Evolutionary conservation across 2,329 filamentous ascomycete genomes (phyloP), one percentile per base, ranked within the genome.

Genomic region (Eutypella sp.): DNA sequence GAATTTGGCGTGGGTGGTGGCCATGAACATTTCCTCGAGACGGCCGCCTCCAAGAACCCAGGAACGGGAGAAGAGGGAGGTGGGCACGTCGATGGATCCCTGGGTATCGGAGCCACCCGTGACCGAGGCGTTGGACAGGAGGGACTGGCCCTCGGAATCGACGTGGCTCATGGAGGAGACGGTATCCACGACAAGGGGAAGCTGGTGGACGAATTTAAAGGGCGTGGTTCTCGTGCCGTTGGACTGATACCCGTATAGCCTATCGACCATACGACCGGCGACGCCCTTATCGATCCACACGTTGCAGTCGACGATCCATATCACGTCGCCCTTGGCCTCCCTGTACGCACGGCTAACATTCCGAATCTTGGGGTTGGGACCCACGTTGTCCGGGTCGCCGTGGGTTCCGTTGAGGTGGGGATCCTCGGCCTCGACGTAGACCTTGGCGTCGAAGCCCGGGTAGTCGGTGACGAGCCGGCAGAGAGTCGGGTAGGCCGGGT

Each of bases 271-370:
- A 45, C 91, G 81, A 0, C 87, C 89, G 40, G 87, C 82, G 1
- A 89, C 88, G 10, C 87, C 87, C 37, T 74, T 81, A 5, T 82
- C 82, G 29, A 96, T 78, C 93, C 95, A 99, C 42, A 99, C 83
- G 60, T 99, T 99, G 71, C 91, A 96, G 68, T 99, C 93, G 18
- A 95, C 79, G 42, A 96, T 84, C 93, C 93, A 99, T 19, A 99
- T 76, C 22, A 97, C 77, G 61, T 96, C 90, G 1, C 87, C 85
- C 52, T 85, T 84, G 2, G 90, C 89, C 61, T 97, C 91, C 23
- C 90, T 75, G 62, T 96, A 99, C 2, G 89, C 91, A 37, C 89
- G 81, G 63, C 91, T 96, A 75, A 97, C 89, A 64, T 99, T 99
- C 42, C 93, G 78, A 57, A 99, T 95, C 72, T 99, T 99, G n/a